These are phyloP conservation scores for Kluyveromyces sp. DNA, from an alignment of 1,139 yeast species.

Conservation along the genomic window DNA sequence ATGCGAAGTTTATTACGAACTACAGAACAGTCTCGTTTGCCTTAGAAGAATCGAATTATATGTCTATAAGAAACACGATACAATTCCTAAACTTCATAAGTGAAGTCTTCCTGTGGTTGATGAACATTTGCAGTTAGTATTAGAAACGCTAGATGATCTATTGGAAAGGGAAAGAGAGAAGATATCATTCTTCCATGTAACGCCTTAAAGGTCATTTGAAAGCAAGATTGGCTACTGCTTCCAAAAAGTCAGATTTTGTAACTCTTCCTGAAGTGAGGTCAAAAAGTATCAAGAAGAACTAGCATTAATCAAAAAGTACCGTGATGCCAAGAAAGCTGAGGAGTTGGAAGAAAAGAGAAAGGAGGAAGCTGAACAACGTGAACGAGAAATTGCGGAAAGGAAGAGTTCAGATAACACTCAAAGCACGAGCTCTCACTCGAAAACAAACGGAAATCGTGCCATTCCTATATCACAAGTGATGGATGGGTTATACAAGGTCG, in stretches of 20 bases:
- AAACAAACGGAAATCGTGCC: background rate
- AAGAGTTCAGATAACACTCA: background rate
- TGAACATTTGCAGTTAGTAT: constrained; percentile 54
- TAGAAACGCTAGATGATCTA: constrained; percentile 43
- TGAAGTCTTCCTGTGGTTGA: constrained; percentile 56
- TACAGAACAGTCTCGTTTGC: constrained; percentile 44
- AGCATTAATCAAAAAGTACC: constrained; percentile 20
- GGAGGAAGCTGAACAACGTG: constrained; percentile 6
- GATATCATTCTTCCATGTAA: constrained; percentile 75
- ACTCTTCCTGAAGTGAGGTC: constrained; percentile 35
- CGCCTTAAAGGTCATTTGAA: constrained; percentile 68
- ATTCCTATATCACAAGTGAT: background rate
- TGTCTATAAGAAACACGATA: constrained; percentile 76
- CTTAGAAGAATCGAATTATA: constrained; percentile 50
- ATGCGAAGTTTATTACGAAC: constrained; percentile 47
- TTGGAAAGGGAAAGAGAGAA: constrained; percentile 55
- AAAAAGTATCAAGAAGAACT: constrained; percentile 21
- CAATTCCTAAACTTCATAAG: constrained; percentile 65
- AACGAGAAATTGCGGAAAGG: background rate
- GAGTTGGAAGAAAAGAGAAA: constrained; percentile 12
- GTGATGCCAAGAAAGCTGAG: constrained; percentile 24
- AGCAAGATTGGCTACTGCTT: constrained; percentile 50
- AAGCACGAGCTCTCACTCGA: no score
- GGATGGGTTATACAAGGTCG: constrained; percentile 3
- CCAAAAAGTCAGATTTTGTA: constrained; percentile 51